Conservation (phyloP, 257 asterid genomes). For the Gentiana straminea region DNA sequence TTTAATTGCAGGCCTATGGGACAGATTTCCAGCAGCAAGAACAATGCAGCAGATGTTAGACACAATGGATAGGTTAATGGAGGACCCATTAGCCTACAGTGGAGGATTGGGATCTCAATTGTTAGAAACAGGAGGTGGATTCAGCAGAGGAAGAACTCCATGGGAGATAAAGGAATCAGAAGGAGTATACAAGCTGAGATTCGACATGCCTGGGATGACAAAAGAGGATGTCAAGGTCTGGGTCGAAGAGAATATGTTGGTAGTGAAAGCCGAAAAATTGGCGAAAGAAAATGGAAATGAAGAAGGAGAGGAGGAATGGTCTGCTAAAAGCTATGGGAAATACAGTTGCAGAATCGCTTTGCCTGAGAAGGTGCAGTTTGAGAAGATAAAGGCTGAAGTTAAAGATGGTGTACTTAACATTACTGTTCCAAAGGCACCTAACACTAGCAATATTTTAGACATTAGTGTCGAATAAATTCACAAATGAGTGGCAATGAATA, state of each 20-base stretch:
- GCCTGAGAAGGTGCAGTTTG: slow-evolving; percentile 65
- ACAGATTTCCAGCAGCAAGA: slow-evolving; percentile 60
- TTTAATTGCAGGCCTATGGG: slow-evolving; percentile 45
- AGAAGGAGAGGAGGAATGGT: slow-evolving; percentile 36
- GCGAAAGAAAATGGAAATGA: slow-evolving; percentile 8
- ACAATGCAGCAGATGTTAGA: slow-evolving; percentile 84
- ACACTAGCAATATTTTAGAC: slow-evolving; percentile 35
- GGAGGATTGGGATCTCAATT: slow-evolving; percentile 16
- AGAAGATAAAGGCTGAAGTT: slow-evolving; percentile 72
- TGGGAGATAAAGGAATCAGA: slow-evolving; percentile 75
- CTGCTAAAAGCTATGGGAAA: slow-evolving; percentile 51
- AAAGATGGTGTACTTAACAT: slow-evolving; percentile 70
- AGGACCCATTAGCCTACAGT: slow-evolving; percentile 38
- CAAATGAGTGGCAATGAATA: too few relatives aligned
- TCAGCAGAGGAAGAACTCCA: slow-evolving; percentile 52
- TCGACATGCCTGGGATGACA: slow-evolving; percentile 80
- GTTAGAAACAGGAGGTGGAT: slow-evolving; percentile 17
- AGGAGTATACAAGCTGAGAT: slow-evolving; percentile 50
- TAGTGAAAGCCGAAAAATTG: slow-evolving; percentile 51
- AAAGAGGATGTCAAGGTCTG: slow-evolving; percentile 57
- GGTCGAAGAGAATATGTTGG: slow-evolving; percentile 63
- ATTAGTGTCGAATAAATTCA: slow-evolving; percentile 20
- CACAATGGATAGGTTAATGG: slow-evolving; percentile 63
- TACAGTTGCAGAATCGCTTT: slow-evolving; percentile 54
- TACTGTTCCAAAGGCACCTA: slow-evolving; percentile 36